Conservation (phyloP, 2,329 filamentous ascomycete genomes). For the Pseudogymnoascus pannorum region DNA sequence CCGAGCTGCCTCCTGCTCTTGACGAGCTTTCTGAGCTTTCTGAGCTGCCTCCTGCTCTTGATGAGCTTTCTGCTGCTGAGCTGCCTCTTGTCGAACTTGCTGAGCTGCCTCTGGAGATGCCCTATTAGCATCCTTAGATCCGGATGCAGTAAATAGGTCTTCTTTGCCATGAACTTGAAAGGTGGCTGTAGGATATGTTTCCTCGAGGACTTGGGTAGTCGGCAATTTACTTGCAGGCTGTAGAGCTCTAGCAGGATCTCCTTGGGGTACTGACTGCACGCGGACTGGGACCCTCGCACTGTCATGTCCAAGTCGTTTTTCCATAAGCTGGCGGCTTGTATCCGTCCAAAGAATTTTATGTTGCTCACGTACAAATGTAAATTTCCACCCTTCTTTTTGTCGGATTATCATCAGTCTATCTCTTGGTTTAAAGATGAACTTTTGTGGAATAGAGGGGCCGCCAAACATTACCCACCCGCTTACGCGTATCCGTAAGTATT, state of each 20-base stretch:
- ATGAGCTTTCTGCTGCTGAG: too few species aligned
- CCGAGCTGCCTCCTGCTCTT: neutral
- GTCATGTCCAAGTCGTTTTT: neutral
- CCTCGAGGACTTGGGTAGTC: neutral
- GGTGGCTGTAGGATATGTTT: neutral
- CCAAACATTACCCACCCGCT: neutral
- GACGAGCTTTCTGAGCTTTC: neutral
- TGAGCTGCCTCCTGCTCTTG: too few species aligned
- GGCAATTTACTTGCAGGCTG: too few species aligned
- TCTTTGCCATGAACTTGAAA: neutral
- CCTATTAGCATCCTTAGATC: too few species aligned
- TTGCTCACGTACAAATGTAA: neutral
- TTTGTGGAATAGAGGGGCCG: neutral
- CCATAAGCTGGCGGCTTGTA: neutral
- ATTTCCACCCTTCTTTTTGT: neutral
- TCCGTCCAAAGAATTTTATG: neutral
- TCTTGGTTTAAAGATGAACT: neutral
- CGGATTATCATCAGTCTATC: neutral
- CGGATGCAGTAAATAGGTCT: neutral
- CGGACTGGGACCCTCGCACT: neutral
- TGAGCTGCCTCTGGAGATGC: too few species aligned
- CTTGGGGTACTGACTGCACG: neutral
- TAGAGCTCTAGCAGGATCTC: too few species aligned
- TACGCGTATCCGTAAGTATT: neutral
- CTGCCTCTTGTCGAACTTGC: too few species aligned